A percentile compares a stretch with the other conserved stretches of the same genome.
Conservation (phyloP, 108 stramenopile genomes). For the Parietichytrium sp. region DNA sequence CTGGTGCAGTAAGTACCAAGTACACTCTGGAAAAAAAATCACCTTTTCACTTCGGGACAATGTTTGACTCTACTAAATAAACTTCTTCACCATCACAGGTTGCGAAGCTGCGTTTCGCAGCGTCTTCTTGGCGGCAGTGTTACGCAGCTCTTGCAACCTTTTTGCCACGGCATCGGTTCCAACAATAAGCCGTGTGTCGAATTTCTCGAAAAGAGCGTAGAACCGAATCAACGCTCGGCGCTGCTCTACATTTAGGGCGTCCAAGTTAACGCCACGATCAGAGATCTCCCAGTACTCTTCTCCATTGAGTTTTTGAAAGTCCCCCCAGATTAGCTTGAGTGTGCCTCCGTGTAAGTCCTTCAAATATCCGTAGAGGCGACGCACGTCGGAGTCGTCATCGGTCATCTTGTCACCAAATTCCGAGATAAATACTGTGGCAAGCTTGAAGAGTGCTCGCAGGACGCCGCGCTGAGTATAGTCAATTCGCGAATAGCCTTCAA, state of each 20-base stretch:
- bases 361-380: not conserved
- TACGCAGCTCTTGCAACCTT: too few species aligned
- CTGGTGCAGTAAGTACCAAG: too few species aligned
- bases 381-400: not conserved
- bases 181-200: too few species aligned
- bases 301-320: not conserved
- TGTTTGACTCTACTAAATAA: too few species aligned
- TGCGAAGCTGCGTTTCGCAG: too few species aligned
- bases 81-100: too few species aligned
- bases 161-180: too few species aligned
- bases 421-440: conserved; percentile 17
- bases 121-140: too few species aligned
- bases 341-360: not conserved
- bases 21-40: too few species aligned
- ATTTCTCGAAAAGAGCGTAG: conserved; percentile 18
- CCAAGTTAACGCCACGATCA: not conserved
- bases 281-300: conserved; percentile 2
- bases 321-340: conserved; percentile 1
- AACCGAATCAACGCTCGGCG: not conserved
- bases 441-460: not conserved
- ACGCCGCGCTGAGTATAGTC: not conserved
- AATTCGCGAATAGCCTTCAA: not conserved
- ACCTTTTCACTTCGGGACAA: too few species aligned
- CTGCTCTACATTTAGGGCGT: not conserved
- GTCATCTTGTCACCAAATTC: conserved; percentile 4